Evolutionary conservation across 2,329 filamentous ascomycete species (phyloP).

Genomic region (Penicillium sp.): DNA sequence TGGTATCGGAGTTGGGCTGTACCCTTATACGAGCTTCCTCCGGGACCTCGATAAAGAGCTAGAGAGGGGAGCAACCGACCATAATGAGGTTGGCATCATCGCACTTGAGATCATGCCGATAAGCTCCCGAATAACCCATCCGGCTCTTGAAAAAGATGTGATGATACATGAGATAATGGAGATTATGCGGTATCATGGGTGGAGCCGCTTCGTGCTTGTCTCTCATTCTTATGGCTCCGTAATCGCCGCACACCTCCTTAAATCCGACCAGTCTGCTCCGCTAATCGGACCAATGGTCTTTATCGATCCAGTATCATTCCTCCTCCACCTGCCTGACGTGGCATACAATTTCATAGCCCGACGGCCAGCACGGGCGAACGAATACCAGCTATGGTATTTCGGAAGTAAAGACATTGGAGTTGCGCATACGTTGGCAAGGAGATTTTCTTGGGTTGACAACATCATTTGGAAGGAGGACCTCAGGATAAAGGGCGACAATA

Average conservation of each 20-base stretch:
- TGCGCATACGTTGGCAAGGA: conserved; percentile 53
- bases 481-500: conserved; percentile 15
- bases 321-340: conserved; percentile 61
- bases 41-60: conserved; percentile 35
- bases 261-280: conserved; percentile 41
- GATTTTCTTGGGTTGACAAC: conserved; percentile 66
- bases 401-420: conserved; percentile 60
- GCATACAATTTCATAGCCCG: conserved; percentile 62
- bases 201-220: conserved; percentile 52
- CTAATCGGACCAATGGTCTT: conserved; percentile 34
- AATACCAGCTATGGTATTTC: conserved; percentile 64
- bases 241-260: conserved; percentile 54
- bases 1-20: conserved; percentile 61
- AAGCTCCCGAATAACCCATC: conserved; percentile 52
- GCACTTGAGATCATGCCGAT: conserved; percentile 57
- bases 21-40: conserved; percentile 54
- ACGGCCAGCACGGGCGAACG: conserved; percentile 50
- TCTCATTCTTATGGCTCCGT: conserved; percentile 59
- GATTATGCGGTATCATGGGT: conserved; percentile 52
- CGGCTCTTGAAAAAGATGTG: conserved; percentile 45
- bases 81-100: conserved; percentile 5
- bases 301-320: conserved; percentile 57
- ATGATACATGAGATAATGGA: conserved; percentile 50
- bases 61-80: background rate
- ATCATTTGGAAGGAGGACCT: conserved; percentile 63